Evolutionary conservation across 768 basidiomycete species (phyloP).

Genomic region (Leccinum rimulosum): DNA sequence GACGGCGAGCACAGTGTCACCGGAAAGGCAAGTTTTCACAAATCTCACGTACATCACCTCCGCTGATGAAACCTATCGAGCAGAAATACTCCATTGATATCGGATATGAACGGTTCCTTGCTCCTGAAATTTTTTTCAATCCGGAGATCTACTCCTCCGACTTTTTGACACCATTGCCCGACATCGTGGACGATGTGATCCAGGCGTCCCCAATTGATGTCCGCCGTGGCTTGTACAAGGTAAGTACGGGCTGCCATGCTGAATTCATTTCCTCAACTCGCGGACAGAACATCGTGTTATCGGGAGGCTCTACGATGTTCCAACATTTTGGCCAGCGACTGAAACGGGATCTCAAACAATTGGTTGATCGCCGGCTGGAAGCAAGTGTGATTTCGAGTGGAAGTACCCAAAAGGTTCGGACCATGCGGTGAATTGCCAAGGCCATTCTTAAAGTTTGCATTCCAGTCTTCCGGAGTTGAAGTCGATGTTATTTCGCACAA

Average conservation of each 20-base stretch:
- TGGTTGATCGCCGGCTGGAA: slow-evolving; percentile 89
- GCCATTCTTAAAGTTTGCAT: slow-evolving; percentile 3
- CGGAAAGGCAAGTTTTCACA: slow-evolving; percentile 61
- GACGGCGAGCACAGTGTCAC: slow-evolving; percentile 94
- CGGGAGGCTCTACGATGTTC: slow-evolving; percentile 99
- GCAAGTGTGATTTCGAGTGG: slow-evolving; percentile 73
- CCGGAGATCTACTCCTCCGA: slow-evolving; percentile 98
- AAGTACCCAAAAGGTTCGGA: slow-evolving; percentile 65
- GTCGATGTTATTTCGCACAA: slow-evolving; percentile 99
- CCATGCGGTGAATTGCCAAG: not conserved
- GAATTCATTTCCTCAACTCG: not conserved
- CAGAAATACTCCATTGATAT: slow-evolving; percentile 94
- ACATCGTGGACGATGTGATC: slow-evolving; percentile 95
- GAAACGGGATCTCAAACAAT: slow-evolving; percentile 90
- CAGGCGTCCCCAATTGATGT: slow-evolving; percentile 97
- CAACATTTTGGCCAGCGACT: slow-evolving; percentile 97
- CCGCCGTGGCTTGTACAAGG: slow-evolving; percentile 94
- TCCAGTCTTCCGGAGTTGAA: slow-evolving; percentile 91
- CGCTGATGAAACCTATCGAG: slow-evolving; percentile 6
- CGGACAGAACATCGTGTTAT: slow-evolving; percentile 90
- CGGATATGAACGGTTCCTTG: slow-evolving; percentile 98
- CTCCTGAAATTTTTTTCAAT: slow-evolving; percentile 99
- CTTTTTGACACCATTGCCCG: slow-evolving; percentile 93
- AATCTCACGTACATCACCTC: not conserved
- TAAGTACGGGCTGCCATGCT: slow-evolving; percentile 22